Conservation (phyloP, 139 green algal genomes). For the Picochlorum sp. region DNA sequence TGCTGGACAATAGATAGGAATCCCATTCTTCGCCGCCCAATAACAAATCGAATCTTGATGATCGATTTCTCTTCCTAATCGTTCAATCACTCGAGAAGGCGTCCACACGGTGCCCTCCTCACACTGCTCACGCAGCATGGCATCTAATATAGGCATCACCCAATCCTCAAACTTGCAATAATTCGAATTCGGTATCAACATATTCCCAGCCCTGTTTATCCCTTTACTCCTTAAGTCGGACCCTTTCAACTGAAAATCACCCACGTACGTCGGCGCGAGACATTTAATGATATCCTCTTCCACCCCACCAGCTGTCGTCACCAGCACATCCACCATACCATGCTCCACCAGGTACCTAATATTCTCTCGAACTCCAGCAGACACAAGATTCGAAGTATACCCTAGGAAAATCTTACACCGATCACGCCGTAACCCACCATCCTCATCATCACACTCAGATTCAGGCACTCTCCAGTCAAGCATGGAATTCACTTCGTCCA, state of each 20-base stretch:
- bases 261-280: slow-evolving; percentile 84
- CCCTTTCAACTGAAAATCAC: slow-evolving; percentile 85
- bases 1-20: slow-evolving; percentile 92
- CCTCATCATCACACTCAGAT: not conserved
- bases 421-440: slow-evolving; percentile 10
- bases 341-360: slow-evolving; percentile 79
- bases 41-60: slow-evolving; percentile 82
- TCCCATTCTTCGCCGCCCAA: slow-evolving; percentile 84
- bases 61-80: slow-evolving; percentile 86
- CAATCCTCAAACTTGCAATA: slow-evolving; percentile 99
- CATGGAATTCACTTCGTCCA: slow-evolving; percentile 94
- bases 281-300: slow-evolving; percentile 99
- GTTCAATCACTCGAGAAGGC: slow-evolving; percentile 60
- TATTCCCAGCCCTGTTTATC: slow-evolving; percentile 97
- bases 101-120: slow-evolving; percentile 80
- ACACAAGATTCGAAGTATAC: slow-evolving; percentile 95
- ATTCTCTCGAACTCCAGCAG: slow-evolving; percentile 79
- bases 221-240: slow-evolving; percentile 71
- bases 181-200: slow-evolving; percentile 98
- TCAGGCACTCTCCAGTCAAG: slow-evolving; percentile 32
- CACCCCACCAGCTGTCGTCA: slow-evolving; percentile 92
- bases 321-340: slow-evolving; percentile 88
- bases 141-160: slow-evolving; percentile 95
- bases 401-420: slow-evolving; percentile 87
- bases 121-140: slow-evolving; percentile 85